Evolutionary conservation across 2,329 filamentous ascomycete genomes (phyloP), one percentile per base, ranked within the genome.

Genomic region (Kalmusia sp.): DNA sequence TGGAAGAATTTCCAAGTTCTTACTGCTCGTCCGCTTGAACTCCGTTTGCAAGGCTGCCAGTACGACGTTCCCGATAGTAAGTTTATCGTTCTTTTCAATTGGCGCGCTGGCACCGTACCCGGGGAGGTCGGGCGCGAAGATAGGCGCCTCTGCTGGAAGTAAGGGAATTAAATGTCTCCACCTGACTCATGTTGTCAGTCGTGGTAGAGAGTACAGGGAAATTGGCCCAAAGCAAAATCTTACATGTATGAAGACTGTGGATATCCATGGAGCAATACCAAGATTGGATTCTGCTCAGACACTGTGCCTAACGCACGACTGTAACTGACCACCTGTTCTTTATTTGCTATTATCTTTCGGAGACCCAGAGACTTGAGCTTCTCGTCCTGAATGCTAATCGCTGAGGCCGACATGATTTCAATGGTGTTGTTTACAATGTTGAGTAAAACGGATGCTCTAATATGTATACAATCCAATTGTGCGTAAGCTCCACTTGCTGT

Each of bases 241-340:
- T 58, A 68, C 68, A 65, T 65, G 51, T 65, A 70, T 21, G 65
- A 55, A n/a, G 62, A 67, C 40, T 68, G 58, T 1, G 70, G 70
- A 38, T 73, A 73, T 7, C 70, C 70, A 53, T 73, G 70, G 11
- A 73, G 37, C 17, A 73, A 52, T 1, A 71, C 65, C 1, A 73
- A 38, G 7, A 72, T 54, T 1, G 69, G 70, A 30, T 73, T 71
- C 22, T 60, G 54, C 1, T 64, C 61, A 5, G 61, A 65, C 3
- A 59, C 65, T 12, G 57, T 24, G 1, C 59, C 61, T 8, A 73
- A 49, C 19, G 49, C 49, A 15, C 65, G 66, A 54, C 57, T 68
- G 34, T 73, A 72, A 7, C 46, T 61, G 45, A 57, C 61, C 1
- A 72, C 63, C 33, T 65, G 58, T 30, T 68, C 63, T 17, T 64